These are phyloP conservation scores for Yamadazyma endophytica DNA, from an alignment of 805 yeast genomes.

Conservation along the genomic window DNA sequence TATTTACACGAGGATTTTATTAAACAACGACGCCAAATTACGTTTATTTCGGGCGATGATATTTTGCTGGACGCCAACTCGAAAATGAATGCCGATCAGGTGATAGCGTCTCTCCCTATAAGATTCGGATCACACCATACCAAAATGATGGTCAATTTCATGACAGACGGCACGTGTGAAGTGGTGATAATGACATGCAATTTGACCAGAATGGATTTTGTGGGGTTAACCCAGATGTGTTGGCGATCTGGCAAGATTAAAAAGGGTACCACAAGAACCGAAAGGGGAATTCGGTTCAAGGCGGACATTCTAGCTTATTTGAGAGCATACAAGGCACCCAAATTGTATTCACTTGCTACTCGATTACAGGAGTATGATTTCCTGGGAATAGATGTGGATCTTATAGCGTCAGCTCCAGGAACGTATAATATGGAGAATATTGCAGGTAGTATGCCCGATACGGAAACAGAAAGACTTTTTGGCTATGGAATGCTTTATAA, in stretches of 20 bases:
- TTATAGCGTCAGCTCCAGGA: conserved; percentile 56
- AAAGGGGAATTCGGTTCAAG: conserved; percentile 33
- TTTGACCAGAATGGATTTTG: conserved; percentile 50
- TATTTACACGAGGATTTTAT: conserved; percentile 24
- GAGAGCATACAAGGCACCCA: conserved; percentile 31
- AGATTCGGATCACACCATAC: conserved; percentile 56
- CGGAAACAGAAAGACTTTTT: conserved; percentile 26
- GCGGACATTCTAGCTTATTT: conserved; percentile 43
- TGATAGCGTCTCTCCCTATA: conserved; percentile 30
- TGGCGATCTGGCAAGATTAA: conserved; percentile 54
- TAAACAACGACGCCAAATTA: conserved; percentile 15
- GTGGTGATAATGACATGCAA: conserved; percentile 60
- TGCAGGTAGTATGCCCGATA: too few species aligned
- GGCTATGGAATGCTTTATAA: conserved; percentile 49
- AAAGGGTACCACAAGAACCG: conserved; percentile 4
- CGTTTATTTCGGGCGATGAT: conserved; percentile 25
- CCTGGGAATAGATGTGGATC: conserved; percentile 43
- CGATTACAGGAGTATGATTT: conserved; percentile 40
- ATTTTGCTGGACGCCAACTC: conserved; percentile 11
- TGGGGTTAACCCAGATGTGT: conserved; percentile 58
- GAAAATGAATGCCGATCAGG: conserved; percentile 21
- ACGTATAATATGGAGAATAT: conserved; percentile 13
- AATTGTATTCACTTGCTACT: conserved; percentile 22
- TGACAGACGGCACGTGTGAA: conserved; percentile 41
- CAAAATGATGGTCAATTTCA: conserved; percentile 61